A percentile compares a stretch with the other conserved stretches of the same genome.
These are phyloP conservation scores for Nannizziopsis arthrosporioides DNA, from an alignment of 2,329 filamentous ascomycete genomes.

Conservation along the genomic window DNA sequence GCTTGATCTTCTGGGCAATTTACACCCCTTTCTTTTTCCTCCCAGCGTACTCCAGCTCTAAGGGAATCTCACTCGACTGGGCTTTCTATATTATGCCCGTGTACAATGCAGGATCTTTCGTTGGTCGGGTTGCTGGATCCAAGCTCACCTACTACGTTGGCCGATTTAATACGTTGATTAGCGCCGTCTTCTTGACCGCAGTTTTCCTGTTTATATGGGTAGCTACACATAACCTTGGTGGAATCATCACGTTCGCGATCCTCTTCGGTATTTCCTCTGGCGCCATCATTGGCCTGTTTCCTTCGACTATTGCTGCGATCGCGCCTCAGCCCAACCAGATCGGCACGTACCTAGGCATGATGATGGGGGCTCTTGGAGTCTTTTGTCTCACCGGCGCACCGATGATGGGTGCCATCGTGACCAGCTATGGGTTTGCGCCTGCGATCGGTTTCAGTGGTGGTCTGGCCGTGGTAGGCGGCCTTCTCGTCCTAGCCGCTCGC, in stretches of 20 bases:
- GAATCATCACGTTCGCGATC: slow-evolving; percentile 31
- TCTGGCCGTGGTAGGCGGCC: slow-evolving; percentile 5
- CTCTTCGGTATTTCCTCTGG: slow-evolving; percentile 43
- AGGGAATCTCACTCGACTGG: slow-evolving; percentile 39
- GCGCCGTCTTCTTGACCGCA: slow-evolving; percentile 32
- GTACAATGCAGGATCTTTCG: slow-evolving; percentile 51
- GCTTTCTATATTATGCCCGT: slow-evolving; percentile 57
- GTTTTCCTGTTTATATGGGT: slow-evolving; percentile 36
- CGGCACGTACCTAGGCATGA: slow-evolving; percentile 15
- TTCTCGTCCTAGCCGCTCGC: slow-evolving; percentile 10
- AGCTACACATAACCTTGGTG: slow-evolving; percentile 27
- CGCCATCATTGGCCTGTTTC: slow-evolving; percentile 31
- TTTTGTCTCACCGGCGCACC: slow-evolving; percentile 14
- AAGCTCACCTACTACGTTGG: slow-evolving; percentile 48
- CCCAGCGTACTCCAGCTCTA: slow-evolving; percentile 47
- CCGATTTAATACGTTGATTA: slow-evolving; percentile 43
- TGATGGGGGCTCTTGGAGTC: slow-evolving; percentile 12
- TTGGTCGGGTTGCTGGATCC: slow-evolving; percentile 48
- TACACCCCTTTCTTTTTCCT: slow-evolving; percentile 44
- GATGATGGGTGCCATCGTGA: slow-evolving; percentile 15
- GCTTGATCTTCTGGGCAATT: slow-evolving; percentile 35
- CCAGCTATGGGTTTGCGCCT: slow-evolving; percentile 3
- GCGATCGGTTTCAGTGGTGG: slow-evolving; percentile 12
- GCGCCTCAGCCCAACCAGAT: slow-evolving; percentile 12
- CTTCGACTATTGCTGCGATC: slow-evolving; percentile 8